Conservation (phyloP, 805 yeast genomes). For the Brettanomyces anomalus region DNA sequence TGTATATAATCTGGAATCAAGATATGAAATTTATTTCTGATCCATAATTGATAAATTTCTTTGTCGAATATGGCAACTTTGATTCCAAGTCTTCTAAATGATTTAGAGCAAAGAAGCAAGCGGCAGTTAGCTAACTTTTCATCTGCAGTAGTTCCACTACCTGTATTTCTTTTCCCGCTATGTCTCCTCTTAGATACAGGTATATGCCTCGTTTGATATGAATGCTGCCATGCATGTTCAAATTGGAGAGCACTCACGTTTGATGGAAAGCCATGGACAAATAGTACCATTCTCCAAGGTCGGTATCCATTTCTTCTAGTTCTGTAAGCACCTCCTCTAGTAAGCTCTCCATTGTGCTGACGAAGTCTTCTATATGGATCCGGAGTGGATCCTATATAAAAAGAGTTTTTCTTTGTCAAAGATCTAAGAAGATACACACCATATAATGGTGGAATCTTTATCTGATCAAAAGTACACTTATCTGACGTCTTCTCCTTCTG, state of each 20-base stretch:
- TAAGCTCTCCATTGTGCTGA: slow-evolving; percentile 70
- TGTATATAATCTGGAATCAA: slow-evolving; percentile 14
- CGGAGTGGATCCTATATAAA: slow-evolving; percentile 79
- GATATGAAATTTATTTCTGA: slow-evolving; percentile 24
- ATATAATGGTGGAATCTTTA: slow-evolving; percentile 38
- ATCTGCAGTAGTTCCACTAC: slow-evolving; percentile 32
- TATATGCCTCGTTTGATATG: slow-evolving; percentile 56
- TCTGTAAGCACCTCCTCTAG: slow-evolving; percentile 58
- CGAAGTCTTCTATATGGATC: slow-evolving; percentile 57
- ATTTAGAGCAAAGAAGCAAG: slow-evolving; percentile 31
- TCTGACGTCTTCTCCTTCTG: too few relatives aligned
- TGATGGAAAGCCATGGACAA: slow-evolving; percentile 67
- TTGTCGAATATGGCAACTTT: slow-evolving; percentile 36
- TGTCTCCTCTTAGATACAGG: slow-evolving; percentile 29
- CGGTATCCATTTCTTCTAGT: slow-evolving; percentile 49
- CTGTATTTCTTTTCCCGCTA: slow-evolving; percentile 17
- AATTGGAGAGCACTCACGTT: slow-evolving; percentile 65
- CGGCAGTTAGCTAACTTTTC: slow-evolving; percentile 40
- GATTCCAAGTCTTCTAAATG: slow-evolving; percentile 38
- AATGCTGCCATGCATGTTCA: slow-evolving; percentile 82
- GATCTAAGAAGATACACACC: slow-evolving; percentile 68
- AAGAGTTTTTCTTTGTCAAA: slow-evolving; percentile 43
- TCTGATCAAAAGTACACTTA: too few relatives aligned
- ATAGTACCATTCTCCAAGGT: slow-evolving; percentile 65
- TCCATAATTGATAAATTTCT: slow-evolving; percentile 26